Evolutionary conservation across 768 basidiomycete species (phyloP), one percentile per base, ranked within the genome.

Genomic region (Rhizopogon sp.): DNA sequence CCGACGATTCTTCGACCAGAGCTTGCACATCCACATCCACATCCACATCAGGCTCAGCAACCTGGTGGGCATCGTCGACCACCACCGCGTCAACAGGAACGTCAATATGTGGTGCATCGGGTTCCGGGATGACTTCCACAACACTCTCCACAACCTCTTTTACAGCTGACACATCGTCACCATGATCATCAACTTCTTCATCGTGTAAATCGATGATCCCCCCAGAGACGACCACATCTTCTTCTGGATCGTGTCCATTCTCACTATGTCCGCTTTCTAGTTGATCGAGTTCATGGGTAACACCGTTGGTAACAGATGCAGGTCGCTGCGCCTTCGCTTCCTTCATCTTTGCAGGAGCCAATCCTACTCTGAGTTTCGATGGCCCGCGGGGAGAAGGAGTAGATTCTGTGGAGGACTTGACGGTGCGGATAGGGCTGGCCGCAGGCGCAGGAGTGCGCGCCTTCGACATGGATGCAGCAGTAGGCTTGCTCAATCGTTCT

Each of bases 401-500:
- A 6, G 66, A 52, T 51, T 71, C 72, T 33, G 60, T 20, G 52
- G 68, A 53, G 20, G 72, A 61, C 44, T 72, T 65, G 9, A 67
- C 56, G 10, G 76, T 57, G 42, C 57, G 61, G 5, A 63, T 53
- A 35, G 68, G 62, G 25, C 60, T 64, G 40, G 28, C 49, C 33
- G 58, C 13, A 25, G 62, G 47, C 7, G 45, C 62, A 3, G 67
- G 58, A n/a, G 74, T 58, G 16, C 84, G 79, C 20, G 80, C 80
- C 64, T 82, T 85, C 22, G 82, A 83, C 55, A 87, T 64, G 1
- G 87, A 88, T 28, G 89, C 85, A 9, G 88, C 88, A 1, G 90
- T 91, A n/a, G 89, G 90, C 68, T 89, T 89, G 69, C 82, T 88
- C 42, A 91, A 73, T 50, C 90, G 78, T 55, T 88, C 86, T 10